Base-by-base conservation (phyloP, 2,329 filamentous ascomycete species). In the Botrytis deweyae region DNA sequence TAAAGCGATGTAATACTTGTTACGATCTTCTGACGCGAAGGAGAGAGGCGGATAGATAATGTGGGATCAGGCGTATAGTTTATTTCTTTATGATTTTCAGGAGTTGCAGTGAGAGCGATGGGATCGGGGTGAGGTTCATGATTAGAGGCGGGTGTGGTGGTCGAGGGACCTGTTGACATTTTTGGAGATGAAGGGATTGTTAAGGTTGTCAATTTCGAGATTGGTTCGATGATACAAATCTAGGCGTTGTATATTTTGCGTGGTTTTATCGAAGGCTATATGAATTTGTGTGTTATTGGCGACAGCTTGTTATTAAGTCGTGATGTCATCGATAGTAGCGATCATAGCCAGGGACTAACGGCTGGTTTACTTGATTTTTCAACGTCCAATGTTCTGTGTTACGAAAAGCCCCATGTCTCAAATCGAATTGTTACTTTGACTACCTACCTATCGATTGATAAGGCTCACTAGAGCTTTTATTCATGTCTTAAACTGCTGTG, bases 1-100 rank as follows among this genome's bases (percentile, higher is more conserved):
- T 87, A 87, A 1, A 87, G 78, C 14, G 81, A 83, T 36, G 81
- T 81, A 70, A 87, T 86, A 5, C 79, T 78, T 38, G 83, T 78
- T 4, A 86, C 79, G 59, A 87, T 86, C 9, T 80, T 77, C 72
- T 85, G 79, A 33, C 82, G 80, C 3, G 81, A 78, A 0, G 81
- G 71, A 0, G 82, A 80, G 4, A 85, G 75, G 18, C 78, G 72
- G 40, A 84, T 78, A 1, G 76, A 76, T 8, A 25, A n/a, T 7
- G 33, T 38, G 80, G 84, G 83, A 69, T 83, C 78, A 8, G 84
- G 84, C 49, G 82, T 80, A 74, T 85, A 86, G 77, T 85, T 83
- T 68, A 84, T 80, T 16, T 79, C 80, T 29, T 46, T 66, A 8
- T 36, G 55, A 25, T 71, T 74, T 10, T 65, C 38, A 18, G 12